Percentiles rank a stretch among this genome's conserved stretches.
Conservation (phyloP, 2,329 filamentous ascomycete genomes). For the Remersonia thermophila region DNA sequence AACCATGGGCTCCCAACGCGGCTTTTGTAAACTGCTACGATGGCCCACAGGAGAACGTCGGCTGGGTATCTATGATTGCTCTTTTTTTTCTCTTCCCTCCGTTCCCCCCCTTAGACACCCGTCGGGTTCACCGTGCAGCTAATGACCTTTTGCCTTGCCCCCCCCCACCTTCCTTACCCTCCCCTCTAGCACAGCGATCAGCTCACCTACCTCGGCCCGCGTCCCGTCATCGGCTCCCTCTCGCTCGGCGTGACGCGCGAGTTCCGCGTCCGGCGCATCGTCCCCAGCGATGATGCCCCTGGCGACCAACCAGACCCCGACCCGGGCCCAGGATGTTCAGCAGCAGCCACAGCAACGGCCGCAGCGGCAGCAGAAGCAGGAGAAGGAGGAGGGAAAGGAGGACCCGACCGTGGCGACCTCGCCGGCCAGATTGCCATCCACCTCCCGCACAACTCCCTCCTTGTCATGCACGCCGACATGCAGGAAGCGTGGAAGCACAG, state of each 20-base stretch:
- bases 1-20: constrained; percentile 71
- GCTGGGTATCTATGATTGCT: too few relatives aligned
- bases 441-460: constrained; percentile 82
- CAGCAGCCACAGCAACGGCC: too few relatives aligned
- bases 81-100: not conserved
- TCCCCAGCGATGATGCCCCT: constrained; percentile 34
- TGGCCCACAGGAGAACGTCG: constrained; percentile 69
- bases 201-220: constrained; percentile 82
- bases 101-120: not conserved
- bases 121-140: too few relatives aligned
- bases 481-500: constrained; percentile 95
- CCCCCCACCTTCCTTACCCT: not conserved
- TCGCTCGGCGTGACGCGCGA: constrained; percentile 87
- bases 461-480: constrained; percentile 97
- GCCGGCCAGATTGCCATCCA: constrained; percentile 87
- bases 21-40: constrained; percentile 93
- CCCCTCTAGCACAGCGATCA: constrained; percentile 60
- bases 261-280: constrained; percentile 71
- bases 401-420: constrained; percentile 46
- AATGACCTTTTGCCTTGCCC: not conserved
- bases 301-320: constrained; percentile 18
- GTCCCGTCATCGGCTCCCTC: constrained; percentile 77
- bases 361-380: too few relatives aligned
- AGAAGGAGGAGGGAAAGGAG: too few relatives aligned
- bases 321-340: too few relatives aligned